phyloP scores from a whole-genome alignment of 192 early-diverging fungal genomes.

The Umbelopsis sp. region DNA sequence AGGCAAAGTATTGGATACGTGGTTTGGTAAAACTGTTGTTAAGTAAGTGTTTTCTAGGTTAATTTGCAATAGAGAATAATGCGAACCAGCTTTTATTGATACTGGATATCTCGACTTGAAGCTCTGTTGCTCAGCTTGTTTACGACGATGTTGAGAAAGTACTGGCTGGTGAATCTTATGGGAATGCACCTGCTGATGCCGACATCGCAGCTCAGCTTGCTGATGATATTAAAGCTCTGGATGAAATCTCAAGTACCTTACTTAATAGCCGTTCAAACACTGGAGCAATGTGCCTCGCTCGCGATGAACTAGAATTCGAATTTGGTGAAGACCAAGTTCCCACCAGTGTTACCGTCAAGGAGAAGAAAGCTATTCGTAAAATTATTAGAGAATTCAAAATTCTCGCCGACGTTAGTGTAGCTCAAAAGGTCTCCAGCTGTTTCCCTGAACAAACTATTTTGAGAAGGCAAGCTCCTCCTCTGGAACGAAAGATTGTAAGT shows the following conservation, averaged over 20 bases:
- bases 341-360: conserved; percentile 83
- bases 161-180: conserved; percentile 8
- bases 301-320: conserved; percentile 86
- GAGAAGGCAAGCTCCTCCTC: conserved; percentile 77
- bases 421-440: conserved; percentile 81
- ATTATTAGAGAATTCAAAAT: conserved; percentile 97
- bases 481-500: conserved; percentile 46
- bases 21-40: conserved; percentile 64
- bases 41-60: conserved; percentile 24
- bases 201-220: neutral
- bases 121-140: conserved; percentile 84
- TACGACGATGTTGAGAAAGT: conserved; percentile 51
- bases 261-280: conserved; percentile 69
- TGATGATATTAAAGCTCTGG: conserved; percentile 24
- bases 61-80: too few relatives aligned
- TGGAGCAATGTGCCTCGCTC: conserved; percentile 86
- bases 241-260: conserved; percentile 74
- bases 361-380: conserved; percentile 79
- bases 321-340: conserved; percentile 81
- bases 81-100: too few relatives aligned
- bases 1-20: conserved; percentile 77
- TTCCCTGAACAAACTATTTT: conserved; percentile 94
- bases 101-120: conserved; percentile 25
- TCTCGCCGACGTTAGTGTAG: conserved; percentile 93
- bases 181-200: neutral